Evolutionary conservation across 768 basidiomycete species (phyloP).

Genomic region (Podaxis carcinomalis): DNA sequence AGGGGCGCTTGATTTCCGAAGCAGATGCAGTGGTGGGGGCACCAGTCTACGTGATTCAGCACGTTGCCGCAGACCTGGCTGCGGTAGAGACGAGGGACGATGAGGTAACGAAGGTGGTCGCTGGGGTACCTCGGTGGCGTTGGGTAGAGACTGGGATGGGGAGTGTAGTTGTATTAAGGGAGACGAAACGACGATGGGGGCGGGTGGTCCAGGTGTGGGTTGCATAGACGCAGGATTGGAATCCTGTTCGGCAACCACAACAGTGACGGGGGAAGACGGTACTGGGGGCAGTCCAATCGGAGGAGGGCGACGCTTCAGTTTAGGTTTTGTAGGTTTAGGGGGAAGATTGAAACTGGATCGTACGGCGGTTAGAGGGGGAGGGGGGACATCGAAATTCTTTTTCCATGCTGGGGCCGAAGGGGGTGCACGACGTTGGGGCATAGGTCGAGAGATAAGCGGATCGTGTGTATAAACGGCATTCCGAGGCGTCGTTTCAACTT

Average conservation of each 20-base stretch:
- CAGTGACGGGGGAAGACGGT: constrained; percentile 67
- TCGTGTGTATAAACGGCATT: constrained; percentile 14
- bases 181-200: constrained; percentile 2
- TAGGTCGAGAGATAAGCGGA: constrained; percentile 25
- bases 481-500: constrained; percentile 26
- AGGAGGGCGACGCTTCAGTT: constrained; percentile 54
- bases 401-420: constrained; percentile 58
- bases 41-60: constrained; percentile 51
- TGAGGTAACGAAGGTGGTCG: constrained; percentile 14
- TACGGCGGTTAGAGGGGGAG: constrained; percentile 48
- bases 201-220: constrained; percentile 11
- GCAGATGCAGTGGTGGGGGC: constrained; percentile 55
- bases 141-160: constrained; percentile 9
- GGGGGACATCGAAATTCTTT: constrained; percentile 51
- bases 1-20: constrained; percentile 28
- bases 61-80: constrained; percentile 42
- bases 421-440: constrained; percentile 25
- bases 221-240: constrained; percentile 14
- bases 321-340: constrained; percentile 28
- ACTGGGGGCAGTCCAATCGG: constrained; percentile 64
- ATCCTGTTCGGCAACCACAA: constrained; percentile 33
- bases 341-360: constrained; percentile 46
- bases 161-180: constrained; percentile 1
- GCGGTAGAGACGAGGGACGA: constrained; percentile 19
- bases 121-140: constrained; percentile 17